phyloP scores from a whole-genome alignment of 345 rosid genomes.

The Lagerstroemia speciosa region DNA sequence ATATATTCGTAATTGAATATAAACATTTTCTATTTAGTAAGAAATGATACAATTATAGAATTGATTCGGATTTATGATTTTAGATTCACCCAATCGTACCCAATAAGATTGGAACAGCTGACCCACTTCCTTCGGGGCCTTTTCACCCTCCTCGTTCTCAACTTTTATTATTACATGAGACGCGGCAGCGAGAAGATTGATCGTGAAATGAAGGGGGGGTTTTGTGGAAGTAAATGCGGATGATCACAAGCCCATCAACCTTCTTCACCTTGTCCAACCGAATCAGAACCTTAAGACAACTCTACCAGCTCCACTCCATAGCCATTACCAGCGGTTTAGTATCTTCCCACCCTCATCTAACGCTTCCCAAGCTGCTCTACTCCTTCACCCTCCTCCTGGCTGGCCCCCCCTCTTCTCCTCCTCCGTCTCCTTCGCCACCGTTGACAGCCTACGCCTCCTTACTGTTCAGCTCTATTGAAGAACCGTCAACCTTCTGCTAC shows the following conservation, averaged over 20 bases:
- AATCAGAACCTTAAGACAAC: slow-evolving; percentile 23
- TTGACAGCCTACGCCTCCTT: slow-evolving; percentile 31
- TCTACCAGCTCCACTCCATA: slow-evolving; percentile 37
- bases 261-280: slow-evolving; percentile 11
- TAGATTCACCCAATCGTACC: too few relatives aligned
- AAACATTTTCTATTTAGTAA: too few relatives aligned
- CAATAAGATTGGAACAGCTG: too few relatives aligned
- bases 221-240: not conserved
- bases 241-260: not conserved
- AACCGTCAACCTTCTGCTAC: slow-evolving; percentile 52
- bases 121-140: too few relatives aligned
- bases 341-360: slow-evolving; percentile 12
- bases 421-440: slow-evolving; percentile 9
- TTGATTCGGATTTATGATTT: too few relatives aligned
- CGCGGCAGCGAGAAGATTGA: too few relatives aligned
- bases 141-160: too few relatives aligned
- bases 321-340: slow-evolving; percentile 20
- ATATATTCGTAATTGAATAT: too few relatives aligned
- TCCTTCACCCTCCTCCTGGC: slow-evolving; percentile 24
- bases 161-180: too few relatives aligned
- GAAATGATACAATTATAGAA: too few relatives aligned
- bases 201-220: too few relatives aligned
- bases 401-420: slow-evolving; percentile 7
- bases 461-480: slow-evolving; percentile 28
- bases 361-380: slow-evolving; percentile 33